Evolutionary conservation across 1,284 basidiomycete species (phyloP), one percentile per base, ranked within the genome.

Genomic region (Papiliotrema nemorosa): DNA sequence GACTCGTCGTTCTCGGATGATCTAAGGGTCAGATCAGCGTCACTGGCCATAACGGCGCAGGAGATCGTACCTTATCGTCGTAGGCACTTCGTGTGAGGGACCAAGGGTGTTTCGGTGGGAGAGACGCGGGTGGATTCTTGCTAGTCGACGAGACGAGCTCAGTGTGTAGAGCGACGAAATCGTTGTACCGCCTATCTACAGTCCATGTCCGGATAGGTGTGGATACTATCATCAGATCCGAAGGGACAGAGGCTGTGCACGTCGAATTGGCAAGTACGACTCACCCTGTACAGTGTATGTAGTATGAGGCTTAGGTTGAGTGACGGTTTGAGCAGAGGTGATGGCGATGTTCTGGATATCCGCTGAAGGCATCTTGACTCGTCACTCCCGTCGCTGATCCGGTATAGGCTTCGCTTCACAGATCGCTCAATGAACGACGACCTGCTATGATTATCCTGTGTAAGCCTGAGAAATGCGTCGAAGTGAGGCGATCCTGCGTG

Each of bases 111-210:
- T 94, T 94, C 3, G 87, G 84, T 21, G 92, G 92, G 22, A 96
- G 80, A 13, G 80, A 63, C 13, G 77, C 80, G 18, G 91, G 91
- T 13, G 90, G 88, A 22, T 84, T 75, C 24, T 83, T 80, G 29
- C 84, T 83, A 12, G 81, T 81, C 9, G 83, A 80, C 63, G 86
- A 85, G 21, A 80, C 80, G 59, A 97, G 82, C 64, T 90, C 87
- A 33, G 81, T 81, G 73, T 96, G 81, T 21, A 97, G 83, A 57
- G 89, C 84, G 60, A 82, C 82, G 76, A 97, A 97, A 71, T 96
- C 91, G 37, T 89, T 93, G 76, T 96, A 97, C 49, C 93, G 87
- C 53, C 87, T 80, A 81, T 87, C 88, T 78, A 96, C 88, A 39
- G 86, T 83, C 92, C 92, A 97, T 68, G 88, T 86, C 56, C 87